A percentile compares a stretch with the other conserved stretches of the same genome.
Evolutionary conservation across 148 eudicot genomes (phyloP).

Genomic region (Camellia japonica): DNA sequence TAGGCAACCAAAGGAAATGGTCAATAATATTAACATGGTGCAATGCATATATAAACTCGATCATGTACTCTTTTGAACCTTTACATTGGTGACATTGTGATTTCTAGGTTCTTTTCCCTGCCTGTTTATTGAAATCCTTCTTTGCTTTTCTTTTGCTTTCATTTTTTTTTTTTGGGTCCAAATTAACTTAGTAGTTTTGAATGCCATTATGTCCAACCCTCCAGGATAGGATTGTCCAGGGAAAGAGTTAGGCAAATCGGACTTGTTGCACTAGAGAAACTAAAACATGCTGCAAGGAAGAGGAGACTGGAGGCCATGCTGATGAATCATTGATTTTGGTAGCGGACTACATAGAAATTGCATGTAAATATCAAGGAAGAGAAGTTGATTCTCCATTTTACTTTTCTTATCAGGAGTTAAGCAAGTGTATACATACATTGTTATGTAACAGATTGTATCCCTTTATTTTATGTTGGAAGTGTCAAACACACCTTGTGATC

Average conservation of each 20-base stretch:
- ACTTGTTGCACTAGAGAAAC: slow-evolving; percentile 81
- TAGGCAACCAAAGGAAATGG: neutral
- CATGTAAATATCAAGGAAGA: slow-evolving; percentile 23
- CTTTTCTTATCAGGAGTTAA: neutral
- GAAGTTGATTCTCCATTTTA: slow-evolving; percentile 1
- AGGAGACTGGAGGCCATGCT: slow-evolving; percentile 69
- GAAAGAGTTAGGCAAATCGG: slow-evolving; percentile 94
- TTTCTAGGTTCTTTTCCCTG: neutral
- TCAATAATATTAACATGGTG: neutral
- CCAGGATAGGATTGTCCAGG: slow-evolving; percentile 90
- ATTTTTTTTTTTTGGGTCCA: neutral
- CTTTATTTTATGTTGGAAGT: neutral
- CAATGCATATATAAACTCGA: neutral
- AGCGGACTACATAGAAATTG: slow-evolving; percentile 4
- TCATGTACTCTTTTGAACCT: neutral
- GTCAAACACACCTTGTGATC: neutral
- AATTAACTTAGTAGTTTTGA: neutral
- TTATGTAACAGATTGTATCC: slow-evolving; percentile 8
- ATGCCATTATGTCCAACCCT: neutral
- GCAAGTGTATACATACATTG: neutral
- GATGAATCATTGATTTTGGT: slow-evolving; percentile 44
- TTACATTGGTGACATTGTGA: neutral
- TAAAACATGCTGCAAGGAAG: slow-evolving; percentile 84
- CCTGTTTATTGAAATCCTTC: neutral
- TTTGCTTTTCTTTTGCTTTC: neutral